These are phyloP conservation scores for Dictyostelium intermedium DNA, from an alignment of 78 protist genomes.

Conservation along the genomic window DNA sequence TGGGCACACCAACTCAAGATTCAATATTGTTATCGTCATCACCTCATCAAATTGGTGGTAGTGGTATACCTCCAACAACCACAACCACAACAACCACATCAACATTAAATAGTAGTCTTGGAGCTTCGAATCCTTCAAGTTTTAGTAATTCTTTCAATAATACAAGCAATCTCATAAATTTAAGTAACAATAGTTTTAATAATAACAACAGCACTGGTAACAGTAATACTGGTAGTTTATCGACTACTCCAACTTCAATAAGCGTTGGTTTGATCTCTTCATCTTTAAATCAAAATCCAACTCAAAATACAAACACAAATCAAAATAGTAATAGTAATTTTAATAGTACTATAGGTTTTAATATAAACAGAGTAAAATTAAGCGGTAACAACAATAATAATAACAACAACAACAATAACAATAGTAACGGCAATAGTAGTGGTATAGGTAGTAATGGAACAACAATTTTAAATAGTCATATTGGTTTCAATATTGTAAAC, in stretches of 20 bases:
- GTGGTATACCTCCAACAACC: too few relatives aligned
- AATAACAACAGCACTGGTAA: neutral
- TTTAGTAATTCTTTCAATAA: neutral
- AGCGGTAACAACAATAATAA: slow-evolving; percentile 14
- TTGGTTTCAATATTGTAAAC: neutral
- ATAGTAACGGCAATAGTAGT: slow-evolving; percentile 8
- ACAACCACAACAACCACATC: neutral
- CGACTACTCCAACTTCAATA: slow-evolving; percentile 24
- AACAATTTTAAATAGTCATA: neutral
- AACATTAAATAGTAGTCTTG: neutral
- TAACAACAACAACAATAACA: neutral
- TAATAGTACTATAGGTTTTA: slow-evolving; percentile 46
- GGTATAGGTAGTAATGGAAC: neutral
- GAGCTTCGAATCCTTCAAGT: neutral
- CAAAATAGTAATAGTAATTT: neutral
- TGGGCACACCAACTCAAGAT: slow-evolving; percentile 12
- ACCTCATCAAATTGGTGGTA: slow-evolving; percentile 13
- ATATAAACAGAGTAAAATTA: neutral
- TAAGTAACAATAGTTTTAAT: neutral
- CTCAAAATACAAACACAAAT: neutral
- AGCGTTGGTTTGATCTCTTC: neutral
- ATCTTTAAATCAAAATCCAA: neutral
- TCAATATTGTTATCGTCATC: neutral
- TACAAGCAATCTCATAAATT: neutral
- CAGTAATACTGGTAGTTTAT: slow-evolving; percentile 16